Conservation (phyloP, 2,329 filamentous ascomycete species). For the Bipolaris sorokiniana region DNA sequence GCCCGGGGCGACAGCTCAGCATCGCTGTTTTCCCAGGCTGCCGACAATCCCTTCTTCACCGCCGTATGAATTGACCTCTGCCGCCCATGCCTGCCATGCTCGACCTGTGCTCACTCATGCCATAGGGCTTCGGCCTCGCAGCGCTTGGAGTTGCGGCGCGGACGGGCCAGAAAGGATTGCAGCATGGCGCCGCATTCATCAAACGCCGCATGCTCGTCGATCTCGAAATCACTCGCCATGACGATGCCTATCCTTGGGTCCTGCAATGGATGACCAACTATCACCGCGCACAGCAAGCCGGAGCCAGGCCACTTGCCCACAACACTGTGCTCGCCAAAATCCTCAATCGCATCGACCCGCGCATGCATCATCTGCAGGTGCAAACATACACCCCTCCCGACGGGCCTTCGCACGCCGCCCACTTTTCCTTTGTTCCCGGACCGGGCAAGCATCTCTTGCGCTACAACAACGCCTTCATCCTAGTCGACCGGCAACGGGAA, state of each 20-base stretch:
- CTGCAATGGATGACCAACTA: slow-evolving; percentile 92
- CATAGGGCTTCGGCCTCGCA: slow-evolving; percentile 83
- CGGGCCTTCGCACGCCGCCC: slow-evolving; percentile 73
- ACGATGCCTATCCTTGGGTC: slow-evolving; percentile 92
- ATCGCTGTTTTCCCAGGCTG: slow-evolving; percentile 54
- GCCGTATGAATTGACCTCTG: slow-evolving; percentile 55
- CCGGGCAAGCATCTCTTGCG: slow-evolving; percentile 88
- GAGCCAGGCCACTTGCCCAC: slow-evolving; percentile 35
- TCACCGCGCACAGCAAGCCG: slow-evolving; percentile 66
- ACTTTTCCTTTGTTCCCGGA: slow-evolving; percentile 88
- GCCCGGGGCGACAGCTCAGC: slow-evolving; percentile 43
- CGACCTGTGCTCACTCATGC: slow-evolving; percentile 40
- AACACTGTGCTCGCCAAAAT: slow-evolving; percentile 58
- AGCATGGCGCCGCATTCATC: slow-evolving; percentile 74
- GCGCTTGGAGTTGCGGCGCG: slow-evolving; percentile 82
- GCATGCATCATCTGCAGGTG: slow-evolving; percentile 68
- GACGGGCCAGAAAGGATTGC: slow-evolving; percentile 77
- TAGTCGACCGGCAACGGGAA: slow-evolving; percentile 85
- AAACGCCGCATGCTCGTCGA: slow-evolving; percentile 89
- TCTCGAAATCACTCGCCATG: slow-evolving; percentile 92
- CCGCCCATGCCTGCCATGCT: slow-evolving; percentile 44
- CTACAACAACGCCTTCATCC: slow-evolving; percentile 84
- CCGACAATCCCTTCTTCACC: slow-evolving; percentile 61
- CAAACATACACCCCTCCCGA: slow-evolving; percentile 68
- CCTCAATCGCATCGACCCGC: slow-evolving; percentile 63